Percentiles rank a stretch among this genome's conserved stretches.
These are phyloP conservation scores for Cajanus cajan DNA, from an alignment of 306 rosid species.

Conservation along the genomic window DNA sequence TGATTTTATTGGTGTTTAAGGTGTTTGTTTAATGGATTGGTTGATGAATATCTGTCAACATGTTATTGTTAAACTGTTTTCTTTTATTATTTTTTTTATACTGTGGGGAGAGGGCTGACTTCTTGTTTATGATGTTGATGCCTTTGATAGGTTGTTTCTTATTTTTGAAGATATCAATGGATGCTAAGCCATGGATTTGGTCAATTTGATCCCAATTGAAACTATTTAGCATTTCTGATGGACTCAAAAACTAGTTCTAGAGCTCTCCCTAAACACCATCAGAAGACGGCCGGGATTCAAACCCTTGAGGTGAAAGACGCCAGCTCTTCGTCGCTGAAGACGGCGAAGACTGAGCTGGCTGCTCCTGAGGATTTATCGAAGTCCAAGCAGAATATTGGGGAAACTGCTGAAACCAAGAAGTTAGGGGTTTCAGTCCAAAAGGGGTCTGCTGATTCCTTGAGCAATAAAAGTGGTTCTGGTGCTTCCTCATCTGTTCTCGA, in stretches of 20 bases:
- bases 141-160: constrained; percentile 31
- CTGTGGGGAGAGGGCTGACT: constrained; percentile 30
- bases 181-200: constrained; percentile 34
- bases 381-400: constrained; percentile 50
- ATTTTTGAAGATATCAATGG: constrained; percentile 31
- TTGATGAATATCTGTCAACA: constrained; percentile 1
- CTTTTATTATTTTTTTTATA: not conserved
- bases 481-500: constrained; percentile 51
- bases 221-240: constrained; percentile 45
- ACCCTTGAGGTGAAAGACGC: constrained; percentile 46
- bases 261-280: constrained; percentile 54
- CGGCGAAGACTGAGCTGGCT: constrained; percentile 44
- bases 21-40: constrained; percentile 9
- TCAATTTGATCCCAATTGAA: constrained; percentile 41
- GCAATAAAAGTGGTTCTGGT: constrained; percentile 49
- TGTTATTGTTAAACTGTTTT: not conserved
- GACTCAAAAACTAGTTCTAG: constrained; percentile 66
- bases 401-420: constrained; percentile 49
- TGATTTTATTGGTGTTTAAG: constrained; percentile 2
- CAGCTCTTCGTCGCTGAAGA: constrained; percentile 41
- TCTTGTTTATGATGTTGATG: constrained; percentile 23
- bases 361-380: constrained; percentile 42
- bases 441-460: constrained; percentile 55
- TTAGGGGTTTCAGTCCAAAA: constrained; percentile 39
- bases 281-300: constrained; percentile 48